These are phyloP conservation scores for Citrullus mucosospermus DNA, from an alignment of 306 rosid species.

Conservation along the genomic window DNA sequence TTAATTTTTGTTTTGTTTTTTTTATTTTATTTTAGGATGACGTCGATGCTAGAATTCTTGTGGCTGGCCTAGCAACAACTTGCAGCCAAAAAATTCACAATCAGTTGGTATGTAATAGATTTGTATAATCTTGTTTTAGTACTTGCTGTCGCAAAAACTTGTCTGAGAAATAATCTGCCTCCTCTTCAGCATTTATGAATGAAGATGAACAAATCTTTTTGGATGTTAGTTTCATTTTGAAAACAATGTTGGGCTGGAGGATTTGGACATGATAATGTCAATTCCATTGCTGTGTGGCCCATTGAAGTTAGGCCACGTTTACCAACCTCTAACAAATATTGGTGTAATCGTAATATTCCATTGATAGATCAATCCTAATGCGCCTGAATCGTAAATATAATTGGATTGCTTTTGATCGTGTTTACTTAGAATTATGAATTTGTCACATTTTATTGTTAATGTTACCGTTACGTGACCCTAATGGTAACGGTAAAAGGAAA, in stretches of 20 bases:
- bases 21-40: conserved; percentile 33
- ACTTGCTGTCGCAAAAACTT: background rate
- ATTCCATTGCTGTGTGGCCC: background rate
- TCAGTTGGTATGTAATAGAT: conserved; percentile 51
- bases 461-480: too few species aligned
- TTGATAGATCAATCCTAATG: too few species aligned
- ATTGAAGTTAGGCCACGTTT: too few species aligned
- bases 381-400: too few species aligned
- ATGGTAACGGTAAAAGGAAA: too few species aligned
- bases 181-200: background rate
- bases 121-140: background rate
- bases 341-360: too few species aligned
- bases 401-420: too few species aligned
- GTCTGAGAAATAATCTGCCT: background rate
- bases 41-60: conserved; percentile 63
- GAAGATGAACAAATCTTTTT: background rate
- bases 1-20: background rate
- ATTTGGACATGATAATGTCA: background rate
- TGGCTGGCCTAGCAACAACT: conserved; percentile 86
- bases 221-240: background rate
- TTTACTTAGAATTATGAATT: too few species aligned
- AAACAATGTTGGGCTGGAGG: background rate
- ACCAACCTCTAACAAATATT: too few species aligned
- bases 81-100: conserved; percentile 98
- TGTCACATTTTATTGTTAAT: too few species aligned